phyloP scores from a whole-genome alignment of 495 filamentous ascomycete genomes.

The Penicillium silybi region DNA sequence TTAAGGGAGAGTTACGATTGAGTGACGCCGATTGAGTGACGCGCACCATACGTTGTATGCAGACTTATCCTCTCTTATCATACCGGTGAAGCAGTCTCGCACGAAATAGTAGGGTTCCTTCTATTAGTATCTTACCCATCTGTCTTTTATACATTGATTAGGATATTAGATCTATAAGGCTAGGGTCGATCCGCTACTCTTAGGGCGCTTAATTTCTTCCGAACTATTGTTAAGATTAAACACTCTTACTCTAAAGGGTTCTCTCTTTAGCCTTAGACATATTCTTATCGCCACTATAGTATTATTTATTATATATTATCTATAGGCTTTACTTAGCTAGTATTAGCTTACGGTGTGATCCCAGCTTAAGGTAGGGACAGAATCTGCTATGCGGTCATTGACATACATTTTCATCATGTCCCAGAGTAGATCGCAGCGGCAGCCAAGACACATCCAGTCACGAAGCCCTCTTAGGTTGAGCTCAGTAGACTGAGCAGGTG shows the following conservation, averaged over 20 bases:
- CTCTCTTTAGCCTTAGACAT: not conserved
- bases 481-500: too few species aligned
- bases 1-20: too few species aligned
- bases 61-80: slow-evolving; percentile 13
- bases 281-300: slow-evolving; percentile 7
- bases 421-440: too few species aligned
- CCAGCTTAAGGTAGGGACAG: too few species aligned
- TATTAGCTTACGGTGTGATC: too few species aligned
- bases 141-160: slow-evolving; percentile 15
- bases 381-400: too few species aligned
- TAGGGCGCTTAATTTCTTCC: slow-evolving; percentile 1
- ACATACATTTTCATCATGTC: too few species aligned
- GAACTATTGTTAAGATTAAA: slow-evolving; percentile 4
- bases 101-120: slow-evolving; percentile 19
- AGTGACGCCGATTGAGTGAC: slow-evolving; percentile 76
- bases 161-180: slow-evolving; percentile 13
- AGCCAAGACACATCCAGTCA: too few species aligned
- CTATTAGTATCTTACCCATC: slow-evolving; percentile 23
- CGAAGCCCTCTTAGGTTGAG: too few species aligned
- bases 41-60: slow-evolving; percentile 5
- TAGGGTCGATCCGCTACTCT: slow-evolving; percentile 8
- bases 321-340: slow-evolving; percentile 1
- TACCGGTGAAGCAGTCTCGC: slow-evolving; percentile 18
- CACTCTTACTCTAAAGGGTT: not conserved
- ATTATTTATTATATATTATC: slow-evolving; percentile 3